A percentile compares a stretch with the other conserved stretches of the same genome.
Conservation (phyloP, 1,284 basidiomycete species). For the Neonothopanus nambi region DNA sequence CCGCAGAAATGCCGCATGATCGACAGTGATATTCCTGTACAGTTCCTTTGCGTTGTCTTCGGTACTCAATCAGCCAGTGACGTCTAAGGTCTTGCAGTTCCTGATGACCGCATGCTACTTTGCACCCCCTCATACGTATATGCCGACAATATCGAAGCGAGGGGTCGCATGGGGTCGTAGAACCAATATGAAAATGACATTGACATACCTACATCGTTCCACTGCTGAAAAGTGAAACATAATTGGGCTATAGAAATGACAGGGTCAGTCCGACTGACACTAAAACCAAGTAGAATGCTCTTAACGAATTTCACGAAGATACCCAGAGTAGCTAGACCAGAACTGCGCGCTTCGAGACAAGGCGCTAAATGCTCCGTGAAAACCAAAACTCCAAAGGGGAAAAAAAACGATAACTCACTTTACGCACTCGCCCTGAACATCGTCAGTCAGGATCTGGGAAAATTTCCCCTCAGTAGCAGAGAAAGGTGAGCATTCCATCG, state of each 20-base stretch:
- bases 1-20: slow-evolving; percentile 54
- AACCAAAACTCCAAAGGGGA: not conserved
- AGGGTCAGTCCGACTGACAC: slow-evolving; percentile 18
- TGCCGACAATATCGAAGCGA: slow-evolving; percentile 6
- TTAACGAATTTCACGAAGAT: slow-evolving; percentile 74
- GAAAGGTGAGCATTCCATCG: slow-evolving; percentile 63
- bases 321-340: slow-evolving; percentile 82
- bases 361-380: slow-evolving; percentile 53
- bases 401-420: slow-evolving; percentile 46
- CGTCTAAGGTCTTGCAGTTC: not conserved
- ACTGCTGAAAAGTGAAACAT: slow-evolving; percentile 69
- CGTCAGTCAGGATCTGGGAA: slow-evolving; percentile 12
- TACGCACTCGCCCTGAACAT: slow-evolving; percentile 50
- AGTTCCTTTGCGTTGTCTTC: slow-evolving; percentile 67
- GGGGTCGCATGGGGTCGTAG: no score
- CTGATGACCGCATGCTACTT: no score
- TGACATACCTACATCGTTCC: slow-evolving; percentile 66
- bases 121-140: no score
- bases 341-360: slow-evolving; percentile 74
- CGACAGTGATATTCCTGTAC: slow-evolving; percentile 63
- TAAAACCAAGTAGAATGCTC: slow-evolving; percentile 9
- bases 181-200: no score
- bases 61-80: not conserved
- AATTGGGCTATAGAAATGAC: slow-evolving; percentile 53
- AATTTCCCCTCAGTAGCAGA: slow-evolving; percentile 14